Conservation (phyloP, 2,329 filamentous ascomycete species). For the Fusarium pseudograminearum region DNA sequence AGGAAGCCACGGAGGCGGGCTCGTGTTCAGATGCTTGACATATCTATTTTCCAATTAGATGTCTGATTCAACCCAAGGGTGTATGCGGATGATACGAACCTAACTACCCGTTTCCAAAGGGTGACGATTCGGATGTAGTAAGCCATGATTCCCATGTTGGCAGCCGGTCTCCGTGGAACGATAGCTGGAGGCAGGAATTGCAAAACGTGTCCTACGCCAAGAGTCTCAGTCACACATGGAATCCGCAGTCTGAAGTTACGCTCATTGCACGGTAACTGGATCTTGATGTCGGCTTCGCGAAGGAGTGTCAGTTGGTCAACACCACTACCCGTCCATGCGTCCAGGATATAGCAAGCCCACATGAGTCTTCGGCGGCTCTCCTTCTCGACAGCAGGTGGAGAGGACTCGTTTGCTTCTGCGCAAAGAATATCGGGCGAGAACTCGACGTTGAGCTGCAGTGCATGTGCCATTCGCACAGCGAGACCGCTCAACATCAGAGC, state of each 20-base stretch:
- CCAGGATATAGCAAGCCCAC: constrained; percentile 58
- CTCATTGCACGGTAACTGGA: constrained; percentile 57
- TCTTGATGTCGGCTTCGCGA: constrained; percentile 57
- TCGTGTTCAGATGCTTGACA: constrained; percentile 56
- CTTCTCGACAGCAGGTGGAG: constrained; percentile 53
- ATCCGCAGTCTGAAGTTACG: constrained; percentile 58
- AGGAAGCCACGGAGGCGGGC: constrained; percentile 57
- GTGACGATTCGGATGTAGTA: constrained; percentile 58
- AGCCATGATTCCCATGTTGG: constrained; percentile 59
- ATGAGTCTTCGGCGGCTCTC: constrained; percentile 56
- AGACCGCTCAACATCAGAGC: constrained; percentile 58
- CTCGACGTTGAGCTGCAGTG: constrained; percentile 56
- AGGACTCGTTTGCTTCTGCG: constrained; percentile 48
- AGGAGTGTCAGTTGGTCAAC: constrained; percentile 56
- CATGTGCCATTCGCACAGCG: constrained; percentile 57
- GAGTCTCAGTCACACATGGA: constrained; percentile 55
- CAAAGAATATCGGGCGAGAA: constrained; percentile 55
- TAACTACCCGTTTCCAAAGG: constrained; percentile 56
- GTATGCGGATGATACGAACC: constrained; percentile 43
- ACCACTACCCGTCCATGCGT: constrained; percentile 56
- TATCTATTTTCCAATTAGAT: constrained; percentile 49
- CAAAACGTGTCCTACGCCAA: constrained; percentile 56
- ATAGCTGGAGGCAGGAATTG: constrained; percentile 56
- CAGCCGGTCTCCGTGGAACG: constrained; percentile 55
- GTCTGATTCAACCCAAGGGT: neutral